phyloP scores from a whole-genome alignment of 768 basidiomycete genomes.

The Calvatia gigantea region DNA sequence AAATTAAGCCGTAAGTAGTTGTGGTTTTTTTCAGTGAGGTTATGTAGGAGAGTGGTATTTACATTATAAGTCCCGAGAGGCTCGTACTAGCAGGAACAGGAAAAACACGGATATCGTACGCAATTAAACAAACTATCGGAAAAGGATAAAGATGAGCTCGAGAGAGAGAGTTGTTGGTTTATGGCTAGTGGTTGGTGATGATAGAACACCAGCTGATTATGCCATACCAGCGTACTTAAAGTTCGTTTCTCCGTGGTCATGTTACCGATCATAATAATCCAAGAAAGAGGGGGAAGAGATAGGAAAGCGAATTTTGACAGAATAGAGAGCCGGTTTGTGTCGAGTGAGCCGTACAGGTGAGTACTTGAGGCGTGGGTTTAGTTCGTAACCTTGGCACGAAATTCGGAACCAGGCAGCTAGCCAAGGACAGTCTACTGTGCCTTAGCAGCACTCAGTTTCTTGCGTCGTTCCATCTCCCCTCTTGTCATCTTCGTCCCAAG shows the following conservation, averaged over 20 bases:
- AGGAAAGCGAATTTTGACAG: background rate
- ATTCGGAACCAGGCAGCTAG: too few relatives aligned
- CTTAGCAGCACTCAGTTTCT: slow-evolving; percentile 29
- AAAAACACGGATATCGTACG: background rate
- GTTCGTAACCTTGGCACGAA: too few relatives aligned
- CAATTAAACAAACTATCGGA: background rate
- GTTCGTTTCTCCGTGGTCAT: too few relatives aligned
- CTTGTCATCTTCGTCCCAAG: slow-evolving; percentile 84
- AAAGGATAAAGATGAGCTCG: too few relatives aligned
- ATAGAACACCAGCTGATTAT: too few relatives aligned
- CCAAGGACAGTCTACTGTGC: slow-evolving; percentile 21
- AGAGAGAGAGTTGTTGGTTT: too few relatives aligned
- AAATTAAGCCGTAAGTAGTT: too few relatives aligned
- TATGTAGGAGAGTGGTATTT: background rate
- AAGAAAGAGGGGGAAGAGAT: background rate
- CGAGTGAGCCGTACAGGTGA: background rate
- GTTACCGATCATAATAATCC: too few relatives aligned
- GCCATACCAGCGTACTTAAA: too few relatives aligned
- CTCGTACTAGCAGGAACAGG: background rate
- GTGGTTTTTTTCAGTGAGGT: too few relatives aligned
- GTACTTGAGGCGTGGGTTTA: too few relatives aligned
- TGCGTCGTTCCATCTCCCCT: slow-evolving; percentile 55
- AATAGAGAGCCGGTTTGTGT: background rate
- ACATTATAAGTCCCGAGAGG: background rate
- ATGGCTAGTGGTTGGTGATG: too few relatives aligned